Evolutionary conservation across 176 grass and related monocot species (phyloP).

Genomic region (Elymus sibiricus): DNA sequence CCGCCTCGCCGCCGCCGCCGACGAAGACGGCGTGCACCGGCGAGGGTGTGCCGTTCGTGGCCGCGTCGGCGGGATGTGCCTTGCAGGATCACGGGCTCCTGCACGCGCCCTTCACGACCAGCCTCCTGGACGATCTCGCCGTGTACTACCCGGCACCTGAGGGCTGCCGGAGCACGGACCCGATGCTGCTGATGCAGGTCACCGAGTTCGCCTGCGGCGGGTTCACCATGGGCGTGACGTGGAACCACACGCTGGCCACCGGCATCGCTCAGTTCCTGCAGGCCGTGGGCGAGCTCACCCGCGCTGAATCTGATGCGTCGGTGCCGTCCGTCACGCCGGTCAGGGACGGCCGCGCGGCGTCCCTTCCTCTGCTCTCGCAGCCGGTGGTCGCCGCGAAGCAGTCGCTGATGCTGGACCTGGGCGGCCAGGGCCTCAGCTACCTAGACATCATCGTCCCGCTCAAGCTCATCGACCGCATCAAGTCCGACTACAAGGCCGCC

Average conservation of each 20-base stretch:
- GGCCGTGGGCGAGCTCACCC: slow-evolving; percentile 13
- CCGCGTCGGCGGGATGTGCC: background rate
- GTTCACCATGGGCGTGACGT: slow-evolving; percentile 30
- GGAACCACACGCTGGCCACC: slow-evolving; percentile 10
- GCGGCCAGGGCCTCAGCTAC: background rate
- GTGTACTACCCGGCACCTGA: background rate
- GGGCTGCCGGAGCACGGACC: background rate
- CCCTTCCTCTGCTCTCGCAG: background rate
- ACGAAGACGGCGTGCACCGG: background rate
- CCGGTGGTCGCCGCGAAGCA: background rate
- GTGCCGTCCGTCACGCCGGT: background rate
- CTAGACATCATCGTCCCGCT: slow-evolving; percentile 9
- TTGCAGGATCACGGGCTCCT: background rate
- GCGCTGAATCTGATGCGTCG: background rate
- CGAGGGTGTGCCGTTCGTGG: background rate
- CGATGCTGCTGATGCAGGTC: slow-evolving; percentile 23
- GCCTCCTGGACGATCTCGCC: background rate
- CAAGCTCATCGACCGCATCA: no score
- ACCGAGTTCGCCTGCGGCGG: slow-evolving; percentile 24
- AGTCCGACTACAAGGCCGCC: no score
- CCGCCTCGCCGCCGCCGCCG: background rate
- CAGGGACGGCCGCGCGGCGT: background rate
- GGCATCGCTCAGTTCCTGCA: slow-evolving; percentile 23
- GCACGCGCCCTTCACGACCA: background rate
- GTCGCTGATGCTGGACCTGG: background rate